Evolutionary conservation across 2,329 filamentous ascomycete species (phyloP), one percentile per base, ranked within the genome.

Genomic region (Diaporthe citriasiana): DNA sequence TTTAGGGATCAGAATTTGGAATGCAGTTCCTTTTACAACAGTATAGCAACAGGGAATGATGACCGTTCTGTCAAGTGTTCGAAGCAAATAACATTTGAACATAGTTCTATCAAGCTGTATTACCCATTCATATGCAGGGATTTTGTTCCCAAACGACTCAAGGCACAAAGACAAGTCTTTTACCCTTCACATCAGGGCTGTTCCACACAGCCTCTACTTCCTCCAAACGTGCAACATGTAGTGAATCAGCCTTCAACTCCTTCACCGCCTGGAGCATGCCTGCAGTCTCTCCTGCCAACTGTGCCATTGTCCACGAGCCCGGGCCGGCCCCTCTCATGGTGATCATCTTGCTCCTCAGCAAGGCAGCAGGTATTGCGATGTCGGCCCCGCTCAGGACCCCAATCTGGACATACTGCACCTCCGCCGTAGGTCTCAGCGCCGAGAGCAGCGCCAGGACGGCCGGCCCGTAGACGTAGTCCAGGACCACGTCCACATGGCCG

Each of bases 381-480:
- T 83, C 82, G 27, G 81, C 79, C 3, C 78, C 75, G 13, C 81
- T 81, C 56, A 90, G 77, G 1, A 82, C 80, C 7, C 89, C 89
- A 71, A 90, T 87, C 69, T 87, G 85, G 15, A 90, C 85, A 78
- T 87, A 89, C 73, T 89, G 87, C 33, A 89, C 82, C 0, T 86
- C 82, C n/a, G 82, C 83, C 40, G 79, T 79, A 1, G 83, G 81
- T 47, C 80, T 82, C 25, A 89, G 77, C 4, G 82, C 83, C 7
- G 79, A 77, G 10, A 90, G 80, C 13, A 87, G 79, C 7, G 84
- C 83, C 15, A 82, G 76, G 0, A 85, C 79, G 22, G 85, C 82
- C 0, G 83, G 81, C 0, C 89, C 89, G 79, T 88, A 90, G 10
- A 91, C 80, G 77, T 90, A 91, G 77, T 91, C 89, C 1, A 91